These are phyloP conservation scores for Amanita pallidorosea DNA, from an alignment of 768 basidiomycete genomes.

Conservation along the genomic window DNA sequence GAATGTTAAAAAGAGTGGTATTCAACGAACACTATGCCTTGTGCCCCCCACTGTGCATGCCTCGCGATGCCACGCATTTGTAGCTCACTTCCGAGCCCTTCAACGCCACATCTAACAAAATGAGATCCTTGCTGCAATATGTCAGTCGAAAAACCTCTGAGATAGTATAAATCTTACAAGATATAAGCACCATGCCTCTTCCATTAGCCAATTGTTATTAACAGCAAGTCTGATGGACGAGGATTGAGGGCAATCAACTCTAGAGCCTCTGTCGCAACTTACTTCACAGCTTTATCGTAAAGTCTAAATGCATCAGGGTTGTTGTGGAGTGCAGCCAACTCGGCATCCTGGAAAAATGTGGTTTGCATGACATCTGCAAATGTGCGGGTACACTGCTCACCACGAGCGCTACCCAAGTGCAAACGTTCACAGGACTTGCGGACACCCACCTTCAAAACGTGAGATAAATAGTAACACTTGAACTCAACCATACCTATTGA, in stretches of 20 bases:
- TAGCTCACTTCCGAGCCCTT: conserved; percentile 55
- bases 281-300: conserved; percentile 64
- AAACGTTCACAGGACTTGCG: conserved; percentile 57
- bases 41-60: conserved; percentile 65
- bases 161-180: conserved; percentile 26
- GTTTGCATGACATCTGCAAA: background rate
- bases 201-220: conserved; percentile 59
- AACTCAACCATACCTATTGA: conserved; percentile 35
- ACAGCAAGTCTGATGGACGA: conserved; percentile 36
- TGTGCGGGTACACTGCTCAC: conserved; percentile 21
- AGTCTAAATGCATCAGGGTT: conserved; percentile 50
- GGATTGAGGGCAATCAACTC: background rate
- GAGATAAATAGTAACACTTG: background rate
- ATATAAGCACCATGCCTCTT: conserved; percentile 62
- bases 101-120: conserved; percentile 53
- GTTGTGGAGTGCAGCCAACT: conserved; percentile 48
- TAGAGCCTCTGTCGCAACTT: conserved; percentile 10
- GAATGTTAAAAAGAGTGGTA: background rate
- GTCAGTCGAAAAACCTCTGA: conserved; percentile 2
- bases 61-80: conserved; percentile 56
- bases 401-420: conserved; percentile 59
- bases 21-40: conserved; percentile 51
- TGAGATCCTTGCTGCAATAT: conserved; percentile 53
- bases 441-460: conserved; percentile 48
- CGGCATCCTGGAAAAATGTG: conserved; percentile 42